phyloP scores from a whole-genome alignment of 192 early-diverging fungal genomes.

The Helicostylum pulchrum region DNA sequence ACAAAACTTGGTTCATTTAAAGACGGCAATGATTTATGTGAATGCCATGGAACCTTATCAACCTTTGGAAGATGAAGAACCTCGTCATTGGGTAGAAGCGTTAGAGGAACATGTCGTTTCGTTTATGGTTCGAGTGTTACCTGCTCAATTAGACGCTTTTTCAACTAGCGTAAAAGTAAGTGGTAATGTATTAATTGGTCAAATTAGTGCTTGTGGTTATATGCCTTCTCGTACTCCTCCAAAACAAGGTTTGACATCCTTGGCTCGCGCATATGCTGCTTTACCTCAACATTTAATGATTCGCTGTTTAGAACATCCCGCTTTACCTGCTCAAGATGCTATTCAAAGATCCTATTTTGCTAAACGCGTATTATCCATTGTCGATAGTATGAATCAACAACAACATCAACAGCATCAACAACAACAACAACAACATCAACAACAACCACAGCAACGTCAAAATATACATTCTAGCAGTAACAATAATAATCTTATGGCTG shows the following conservation, averaged over 20 bases:
- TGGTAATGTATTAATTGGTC: constrained; percentile 21
- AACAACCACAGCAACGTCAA: background rate
- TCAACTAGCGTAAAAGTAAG: constrained; percentile 11
- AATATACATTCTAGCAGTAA: background rate
- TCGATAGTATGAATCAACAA: background rate
- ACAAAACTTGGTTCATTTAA: background rate
- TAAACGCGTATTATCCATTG: constrained; percentile 4
- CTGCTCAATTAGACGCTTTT: constrained; percentile 20
- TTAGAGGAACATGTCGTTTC: constrained; percentile 19
- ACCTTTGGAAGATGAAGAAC: constrained; percentile 13
- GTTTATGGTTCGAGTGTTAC: constrained; percentile 9
- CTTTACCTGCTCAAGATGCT: constrained; percentile 25
- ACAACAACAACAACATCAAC: constrained; percentile 1
- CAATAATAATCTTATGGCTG: background rate
- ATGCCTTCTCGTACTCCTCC: constrained; percentile 23
- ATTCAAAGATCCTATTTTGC: constrained; percentile 26
- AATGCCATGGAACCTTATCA: constrained; percentile 11
- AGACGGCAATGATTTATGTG: constrained; percentile 4
- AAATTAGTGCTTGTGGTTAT: constrained; percentile 20
- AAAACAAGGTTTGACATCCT: constrained; percentile 12
- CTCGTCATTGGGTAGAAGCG: constrained; percentile 10
- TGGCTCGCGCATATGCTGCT: constrained; percentile 13
- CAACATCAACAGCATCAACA: background rate
- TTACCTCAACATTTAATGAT: constrained; percentile 20
- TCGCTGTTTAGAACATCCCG: constrained; percentile 21